Conservation (phyloP, 495 filamentous ascomycete species). For the Aspergillus sclerotiicarbonarius region DNA sequence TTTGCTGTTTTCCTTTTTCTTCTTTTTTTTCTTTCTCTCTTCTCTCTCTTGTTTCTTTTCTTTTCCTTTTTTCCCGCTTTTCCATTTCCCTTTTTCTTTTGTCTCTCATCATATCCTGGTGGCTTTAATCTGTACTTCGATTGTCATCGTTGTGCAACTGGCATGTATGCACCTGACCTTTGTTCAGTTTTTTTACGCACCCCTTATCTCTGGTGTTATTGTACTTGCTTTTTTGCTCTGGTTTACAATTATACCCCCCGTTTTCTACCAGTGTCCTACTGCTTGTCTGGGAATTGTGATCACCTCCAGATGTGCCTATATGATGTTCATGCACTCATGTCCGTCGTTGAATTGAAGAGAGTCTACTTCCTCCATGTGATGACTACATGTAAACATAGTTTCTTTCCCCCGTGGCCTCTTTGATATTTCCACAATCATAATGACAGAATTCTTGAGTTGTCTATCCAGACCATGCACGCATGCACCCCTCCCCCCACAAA, state of each 20-base stretch:
- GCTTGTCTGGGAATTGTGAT: constrained; percentile 8
- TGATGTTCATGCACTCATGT: constrained; percentile 11
- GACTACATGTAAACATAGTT: constrained; percentile 1
- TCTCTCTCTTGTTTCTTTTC: background rate
- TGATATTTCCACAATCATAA: too few species aligned
- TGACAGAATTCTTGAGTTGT: too few species aligned
- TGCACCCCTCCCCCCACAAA: too few species aligned
- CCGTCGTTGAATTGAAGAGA: constrained; percentile 1
- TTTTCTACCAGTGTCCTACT: constrained; percentile 9
- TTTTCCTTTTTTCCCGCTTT: background rate
- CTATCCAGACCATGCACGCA: too few species aligned
- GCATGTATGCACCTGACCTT: background rate
- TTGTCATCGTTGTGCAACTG: constrained; percentile 3
- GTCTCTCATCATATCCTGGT: background rate
- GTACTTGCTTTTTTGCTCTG: constrained; percentile 1
- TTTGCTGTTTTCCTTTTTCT: constrained; percentile 5
- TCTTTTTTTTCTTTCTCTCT: background rate
- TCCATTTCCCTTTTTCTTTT: background rate
- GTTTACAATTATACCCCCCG: constrained; percentile 15
- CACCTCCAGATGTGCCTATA: constrained; percentile 9
- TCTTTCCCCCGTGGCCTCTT: background rate
- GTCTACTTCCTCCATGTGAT: background rate
- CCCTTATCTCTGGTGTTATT: background rate
- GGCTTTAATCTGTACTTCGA: background rate
- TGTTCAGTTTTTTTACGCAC: background rate